Evolutionary conservation across 1,284 basidiomycete species (phyloP).

Genomic region (Pisolithus thermaeus): DNA sequence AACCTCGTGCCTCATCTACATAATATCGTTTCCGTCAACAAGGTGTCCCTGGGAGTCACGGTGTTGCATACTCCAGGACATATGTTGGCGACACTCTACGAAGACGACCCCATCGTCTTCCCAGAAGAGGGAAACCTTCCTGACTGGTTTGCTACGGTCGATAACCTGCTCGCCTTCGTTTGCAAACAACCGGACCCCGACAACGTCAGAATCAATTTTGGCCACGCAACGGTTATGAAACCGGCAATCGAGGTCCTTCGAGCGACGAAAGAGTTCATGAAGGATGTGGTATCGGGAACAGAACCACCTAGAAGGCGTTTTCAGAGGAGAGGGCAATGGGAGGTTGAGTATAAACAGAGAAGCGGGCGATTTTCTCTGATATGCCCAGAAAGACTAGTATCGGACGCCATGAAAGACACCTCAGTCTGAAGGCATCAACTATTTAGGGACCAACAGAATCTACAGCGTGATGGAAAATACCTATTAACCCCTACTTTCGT

Average conservation of each 20-base stretch:
- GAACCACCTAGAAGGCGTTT: slow-evolving; percentile 32
- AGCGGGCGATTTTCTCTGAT: slow-evolving; percentile 40
- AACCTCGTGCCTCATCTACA: slow-evolving; percentile 38
- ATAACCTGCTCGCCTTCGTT: slow-evolving; percentile 38
- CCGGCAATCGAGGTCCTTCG: slow-evolving; percentile 41
- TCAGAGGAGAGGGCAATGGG: slow-evolving; percentile 30
- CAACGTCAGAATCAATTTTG: slow-evolving; percentile 40
- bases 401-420: slow-evolving; percentile 27
- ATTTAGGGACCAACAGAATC: background rate
- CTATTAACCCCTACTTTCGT: slow-evolving; percentile 5
- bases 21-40: slow-evolving; percentile 15
- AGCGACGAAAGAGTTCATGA: slow-evolving; percentile 35
- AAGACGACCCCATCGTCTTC: slow-evolving; percentile 48
- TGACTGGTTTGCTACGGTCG: slow-evolving; percentile 40
- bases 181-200: slow-evolving; percentile 17
- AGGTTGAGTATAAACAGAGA: slow-evolving; percentile 39
- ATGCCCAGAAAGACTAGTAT: slow-evolving; percentile 46
- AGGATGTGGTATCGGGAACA: slow-evolving; percentile 38
- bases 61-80: slow-evolving; percentile 53
- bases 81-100: slow-evolving; percentile 53
- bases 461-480: slow-evolving; percentile 1
- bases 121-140: slow-evolving; percentile 37
- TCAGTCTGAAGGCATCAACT: background rate
- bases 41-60: slow-evolving; percentile 28
- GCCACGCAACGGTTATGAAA: slow-evolving; percentile 39